Percentiles rank a stretch among this genome's conserved stretches.
phyloP scores from a whole-genome alignment of 805 yeast species.

The Kazachstania viticola region DNA sequence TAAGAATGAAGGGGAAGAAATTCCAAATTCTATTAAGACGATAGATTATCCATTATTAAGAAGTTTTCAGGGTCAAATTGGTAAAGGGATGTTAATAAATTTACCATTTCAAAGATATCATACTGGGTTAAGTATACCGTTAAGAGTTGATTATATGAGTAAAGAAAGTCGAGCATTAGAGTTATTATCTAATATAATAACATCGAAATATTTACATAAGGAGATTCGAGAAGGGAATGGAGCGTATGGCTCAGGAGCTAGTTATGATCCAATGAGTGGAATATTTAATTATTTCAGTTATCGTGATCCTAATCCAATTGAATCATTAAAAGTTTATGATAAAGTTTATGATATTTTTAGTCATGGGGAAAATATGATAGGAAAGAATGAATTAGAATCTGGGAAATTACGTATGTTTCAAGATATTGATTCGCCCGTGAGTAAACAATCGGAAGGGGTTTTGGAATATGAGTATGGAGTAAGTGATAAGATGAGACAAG shows the following conservation, averaged over 20 bases:
- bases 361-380: constrained; percentile 39
- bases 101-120: constrained; percentile 87
- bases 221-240: constrained; percentile 94
- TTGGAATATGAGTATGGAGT: constrained; percentile 55
- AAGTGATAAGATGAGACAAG: constrained; percentile 68
- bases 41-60: constrained; percentile 3
- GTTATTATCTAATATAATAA: constrained; percentile 65
- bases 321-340: constrained; percentile 51
- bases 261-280: constrained; percentile 73
- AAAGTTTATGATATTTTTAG: constrained; percentile 40
- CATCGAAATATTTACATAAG: constrained; percentile 75
- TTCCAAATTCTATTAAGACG: not conserved
- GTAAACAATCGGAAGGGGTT: constrained; percentile 70
- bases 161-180: constrained; percentile 80
- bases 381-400: constrained; percentile 57
- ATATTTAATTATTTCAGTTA: constrained; percentile 75
- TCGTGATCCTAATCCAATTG: constrained; percentile 81
- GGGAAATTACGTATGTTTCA: constrained; percentile 90
- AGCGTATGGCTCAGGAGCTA: constrained; percentile 94
- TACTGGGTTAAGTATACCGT: constrained; percentile 47
- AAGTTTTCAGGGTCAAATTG: too few relatives aligned
- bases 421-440: constrained; percentile 78
- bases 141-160: constrained; percentile 57
- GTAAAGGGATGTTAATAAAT: constrained; percentile 38
- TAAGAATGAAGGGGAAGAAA: not conserved